A percentile compares a stretch with the other conserved stretches of the same genome.
Evolutionary conservation across 1,284 basidiomycete species (phyloP).

Genomic region (Ceratobasidium sp.): DNA sequence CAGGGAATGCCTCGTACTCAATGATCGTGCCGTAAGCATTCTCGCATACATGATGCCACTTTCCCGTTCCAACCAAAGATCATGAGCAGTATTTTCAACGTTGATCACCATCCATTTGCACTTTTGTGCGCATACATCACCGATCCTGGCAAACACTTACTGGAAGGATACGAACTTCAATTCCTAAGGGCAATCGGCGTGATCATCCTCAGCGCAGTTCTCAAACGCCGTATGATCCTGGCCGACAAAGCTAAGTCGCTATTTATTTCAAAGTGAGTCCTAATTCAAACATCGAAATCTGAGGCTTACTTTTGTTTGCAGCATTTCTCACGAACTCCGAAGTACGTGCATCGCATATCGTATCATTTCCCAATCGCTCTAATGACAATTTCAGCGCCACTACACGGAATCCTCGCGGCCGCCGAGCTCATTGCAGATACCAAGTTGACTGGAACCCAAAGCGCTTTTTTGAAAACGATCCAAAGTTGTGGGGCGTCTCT

Average conservation of each 20-base stretch:
- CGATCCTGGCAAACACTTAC: conserved; percentile 80
- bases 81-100: conserved; percentile 91
- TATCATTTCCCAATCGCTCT: background rate
- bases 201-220: conserved; percentile 92
- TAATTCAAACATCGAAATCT: conserved; percentile 46
- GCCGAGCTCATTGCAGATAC: conserved; percentile 91
- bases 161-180: conserved; percentile 93
- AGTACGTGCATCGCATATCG: conserved; percentile 54
- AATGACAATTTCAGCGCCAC: conserved; percentile 66
- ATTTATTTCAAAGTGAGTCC: conserved; percentile 86
- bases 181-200: conserved; percentile 93
- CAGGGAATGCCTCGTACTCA: conserved; percentile 84
- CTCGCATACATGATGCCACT: background rate
- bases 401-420: conserved; percentile 92
- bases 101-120: conserved; percentile 94
- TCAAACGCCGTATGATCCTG: conserved; percentile 92
- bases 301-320: conserved; percentile 55
- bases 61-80: background rate
- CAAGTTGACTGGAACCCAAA: conserved; percentile 81
- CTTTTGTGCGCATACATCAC: conserved; percentile 90
- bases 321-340: conserved; percentile 91
- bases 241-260: conserved; percentile 93
- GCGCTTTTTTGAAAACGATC: conserved; percentile 89
- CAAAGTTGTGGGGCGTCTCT: conserved; percentile 88
- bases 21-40: conserved; percentile 67